Evolutionary conservation across 2,329 filamentous ascomycete species (phyloP).

Genomic region (Westerdykella aurantiaca): DNA sequence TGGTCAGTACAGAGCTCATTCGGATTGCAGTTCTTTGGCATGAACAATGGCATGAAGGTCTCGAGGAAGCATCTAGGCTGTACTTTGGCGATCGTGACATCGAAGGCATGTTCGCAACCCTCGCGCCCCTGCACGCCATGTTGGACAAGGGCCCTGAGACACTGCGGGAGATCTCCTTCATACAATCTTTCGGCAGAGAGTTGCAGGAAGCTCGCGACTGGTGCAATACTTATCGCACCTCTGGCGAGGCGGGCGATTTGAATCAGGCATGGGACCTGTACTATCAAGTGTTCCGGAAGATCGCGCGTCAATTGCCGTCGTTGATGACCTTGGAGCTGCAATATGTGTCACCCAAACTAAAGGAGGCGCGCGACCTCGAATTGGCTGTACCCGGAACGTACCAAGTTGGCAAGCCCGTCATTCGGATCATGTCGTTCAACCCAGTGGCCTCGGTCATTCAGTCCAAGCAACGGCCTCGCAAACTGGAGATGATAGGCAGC

Average conservation of each 20-base stretch:
- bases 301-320: slow-evolving; percentile 86
- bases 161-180: slow-evolving; percentile 90
- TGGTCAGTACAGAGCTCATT: slow-evolving; percentile 94
- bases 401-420: slow-evolving; percentile 69
- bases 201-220: slow-evolving; percentile 92
- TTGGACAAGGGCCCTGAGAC: slow-evolving; percentile 89
- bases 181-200: slow-evolving; percentile 93
- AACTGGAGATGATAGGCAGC: slow-evolving; percentile 80
- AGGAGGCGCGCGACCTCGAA: slow-evolving; percentile 78
- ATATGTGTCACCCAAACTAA: slow-evolving; percentile 92
- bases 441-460: slow-evolving; percentile 86
- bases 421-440: slow-evolving; percentile 85
- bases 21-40: slow-evolving; percentile 97
- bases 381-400: slow-evolving; percentile 96
- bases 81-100: slow-evolving; percentile 99
- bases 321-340: slow-evolving; percentile 88
- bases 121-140: slow-evolving; percentile 86
- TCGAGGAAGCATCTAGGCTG: slow-evolving; percentile 91
- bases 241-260: slow-evolving; percentile 85
- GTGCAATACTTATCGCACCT: slow-evolving; percentile 85
- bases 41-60: slow-evolving; percentile 95
- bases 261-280: slow-evolving; percentile 99
- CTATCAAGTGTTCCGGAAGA: slow-evolving; percentile 96
- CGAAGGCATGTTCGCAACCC: slow-evolving; percentile 89
- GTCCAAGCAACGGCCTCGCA: slow-evolving; percentile 92